Conservation (phyloP, 2,329 filamentous ascomycete species). For the Corinectria fuckeliana region DNA sequence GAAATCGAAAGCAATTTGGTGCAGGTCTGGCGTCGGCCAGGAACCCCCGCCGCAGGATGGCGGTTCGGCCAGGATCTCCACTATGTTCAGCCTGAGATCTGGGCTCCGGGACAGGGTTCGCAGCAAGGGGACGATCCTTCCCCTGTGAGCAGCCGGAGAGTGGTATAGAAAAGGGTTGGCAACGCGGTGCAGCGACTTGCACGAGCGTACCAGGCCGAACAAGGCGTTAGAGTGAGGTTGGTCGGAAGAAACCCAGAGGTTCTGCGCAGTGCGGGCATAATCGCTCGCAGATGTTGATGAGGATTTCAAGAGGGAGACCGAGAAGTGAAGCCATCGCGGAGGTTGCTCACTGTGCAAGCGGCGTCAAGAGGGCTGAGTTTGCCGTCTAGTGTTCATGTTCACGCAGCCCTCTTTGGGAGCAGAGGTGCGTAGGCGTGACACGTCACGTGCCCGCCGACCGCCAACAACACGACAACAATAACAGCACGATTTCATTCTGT, state of each 20-base stretch:
- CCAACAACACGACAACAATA: too few relatives aligned
- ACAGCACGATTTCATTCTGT: too few relatives aligned
- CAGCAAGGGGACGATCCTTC: not conserved
- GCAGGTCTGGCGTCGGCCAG: not conserved
- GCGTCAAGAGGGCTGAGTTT: too few relatives aligned
- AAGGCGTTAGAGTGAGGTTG: not conserved
- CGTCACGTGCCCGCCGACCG: too few relatives aligned
- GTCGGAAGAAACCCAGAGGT: too few relatives aligned
- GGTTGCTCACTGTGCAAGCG: too few relatives aligned
- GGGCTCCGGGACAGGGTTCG: not conserved
- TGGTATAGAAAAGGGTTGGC: not conserved
- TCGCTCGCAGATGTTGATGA: not conserved
- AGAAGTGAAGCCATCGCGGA: too few relatives aligned
- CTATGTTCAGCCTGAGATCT: not conserved
- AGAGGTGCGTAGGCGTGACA: too few relatives aligned
- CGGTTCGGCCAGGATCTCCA: not conserved
- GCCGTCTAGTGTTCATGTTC: too few relatives aligned
- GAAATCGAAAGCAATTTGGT: not conserved
- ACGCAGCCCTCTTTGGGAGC: too few relatives aligned
- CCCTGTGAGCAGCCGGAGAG: not conserved
- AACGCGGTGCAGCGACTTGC: not conserved
- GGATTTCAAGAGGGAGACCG: too few relatives aligned
- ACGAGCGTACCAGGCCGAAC: not conserved
- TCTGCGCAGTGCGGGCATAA: not conserved
- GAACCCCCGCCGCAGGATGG: not conserved